A percentile compares a stretch with the other conserved stretches of the same genome.
Conservation (phyloP, 768 basidiomycete species). For the Lactarius psammicola region DNA sequence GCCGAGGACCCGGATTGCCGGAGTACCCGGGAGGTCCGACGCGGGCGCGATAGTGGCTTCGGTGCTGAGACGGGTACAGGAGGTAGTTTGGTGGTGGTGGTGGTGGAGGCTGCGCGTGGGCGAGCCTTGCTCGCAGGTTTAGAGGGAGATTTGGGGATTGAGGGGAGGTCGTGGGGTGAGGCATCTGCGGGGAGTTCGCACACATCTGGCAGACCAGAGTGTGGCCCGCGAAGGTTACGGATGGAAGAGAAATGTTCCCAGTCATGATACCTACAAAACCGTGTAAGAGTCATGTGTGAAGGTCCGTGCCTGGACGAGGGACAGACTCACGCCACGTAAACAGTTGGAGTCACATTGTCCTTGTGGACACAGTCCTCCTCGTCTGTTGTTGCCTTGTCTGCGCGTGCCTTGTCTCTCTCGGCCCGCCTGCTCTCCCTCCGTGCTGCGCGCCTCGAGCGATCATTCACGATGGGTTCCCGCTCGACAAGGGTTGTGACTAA, state of each 20-base stretch:
- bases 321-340: slow-evolving; percentile 85
- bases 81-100: slow-evolving; percentile 25
- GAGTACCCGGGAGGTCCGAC: slow-evolving; percentile 18
- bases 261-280: slow-evolving; percentile 67
- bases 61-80: slow-evolving; percentile 23
- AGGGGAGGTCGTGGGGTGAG: slow-evolving; percentile 34
- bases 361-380: slow-evolving; percentile 34
- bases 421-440: slow-evolving; percentile 41
- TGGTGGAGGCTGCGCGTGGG: slow-evolving; percentile 20
- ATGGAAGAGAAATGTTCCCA: slow-evolving; percentile 97
- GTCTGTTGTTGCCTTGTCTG: slow-evolving; percentile 25
- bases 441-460: slow-evolving; percentile 46
- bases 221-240: slow-evolving; percentile 81
- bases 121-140: slow-evolving; percentile 33
- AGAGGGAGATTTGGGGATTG: slow-evolving; percentile 33
- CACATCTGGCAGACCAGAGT: slow-evolving; percentile 68
- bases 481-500: slow-evolving; percentile 31
- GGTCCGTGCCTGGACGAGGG: slow-evolving; percentile 23
- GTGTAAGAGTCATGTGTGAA: background rate
- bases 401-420: slow-evolving; percentile 32
- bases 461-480: slow-evolving; percentile 35
- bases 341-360: slow-evolving; percentile 39
- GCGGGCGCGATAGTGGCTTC: slow-evolving; percentile 23
- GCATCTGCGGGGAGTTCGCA: slow-evolving; percentile 46
- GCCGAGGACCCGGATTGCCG: slow-evolving; percentile 13